Conservation (phyloP, 2,329 filamentous ascomycete genomes). For the Aspergillus felis region DNA sequence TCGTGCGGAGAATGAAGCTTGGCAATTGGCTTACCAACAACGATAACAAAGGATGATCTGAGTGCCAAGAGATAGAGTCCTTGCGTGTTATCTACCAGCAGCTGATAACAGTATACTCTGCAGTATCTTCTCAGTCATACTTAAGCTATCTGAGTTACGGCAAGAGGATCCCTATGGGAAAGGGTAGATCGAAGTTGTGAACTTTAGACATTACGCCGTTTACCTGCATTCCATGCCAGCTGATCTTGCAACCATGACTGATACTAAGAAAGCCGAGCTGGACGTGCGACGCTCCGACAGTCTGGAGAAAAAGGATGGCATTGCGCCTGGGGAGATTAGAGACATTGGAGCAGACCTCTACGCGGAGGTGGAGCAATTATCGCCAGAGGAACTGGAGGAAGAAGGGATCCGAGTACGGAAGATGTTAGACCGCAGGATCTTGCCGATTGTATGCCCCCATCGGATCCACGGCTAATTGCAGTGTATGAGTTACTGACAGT, state of each 20-base stretch:
- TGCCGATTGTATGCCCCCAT: constrained; percentile 40
- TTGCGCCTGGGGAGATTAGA: constrained; percentile 18
- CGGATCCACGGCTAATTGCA: background rate
- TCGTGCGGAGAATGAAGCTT: background rate
- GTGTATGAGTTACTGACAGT: constrained; percentile 13
- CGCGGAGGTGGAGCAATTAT: constrained; percentile 42
- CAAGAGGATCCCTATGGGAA: background rate
- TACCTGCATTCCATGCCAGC: background rate
- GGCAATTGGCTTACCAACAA: background rate
- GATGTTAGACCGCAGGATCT: constrained; percentile 46
- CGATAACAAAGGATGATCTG: background rate
- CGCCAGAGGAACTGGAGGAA: constrained; percentile 41
- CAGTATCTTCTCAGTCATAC: background rate
- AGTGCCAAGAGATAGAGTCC: constrained; percentile 9
- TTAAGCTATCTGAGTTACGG: background rate
- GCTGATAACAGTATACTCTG: background rate
- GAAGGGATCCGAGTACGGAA: constrained; percentile 41
- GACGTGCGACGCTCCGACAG: constrained; percentile 7
- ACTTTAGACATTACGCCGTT: background rate
- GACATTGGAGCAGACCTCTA: constrained; percentile 47
- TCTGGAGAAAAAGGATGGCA: constrained; percentile 17
- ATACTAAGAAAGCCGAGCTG: constrained; percentile 15
- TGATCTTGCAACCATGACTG: constrained; percentile 8
- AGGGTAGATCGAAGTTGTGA: background rate
- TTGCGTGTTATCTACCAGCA: background rate